Evolutionary conservation across 2,329 filamentous ascomycete species (phyloP), one percentile per base, ranked within the genome.

Genomic region (Tolypocladium ovalisporum): DNA sequence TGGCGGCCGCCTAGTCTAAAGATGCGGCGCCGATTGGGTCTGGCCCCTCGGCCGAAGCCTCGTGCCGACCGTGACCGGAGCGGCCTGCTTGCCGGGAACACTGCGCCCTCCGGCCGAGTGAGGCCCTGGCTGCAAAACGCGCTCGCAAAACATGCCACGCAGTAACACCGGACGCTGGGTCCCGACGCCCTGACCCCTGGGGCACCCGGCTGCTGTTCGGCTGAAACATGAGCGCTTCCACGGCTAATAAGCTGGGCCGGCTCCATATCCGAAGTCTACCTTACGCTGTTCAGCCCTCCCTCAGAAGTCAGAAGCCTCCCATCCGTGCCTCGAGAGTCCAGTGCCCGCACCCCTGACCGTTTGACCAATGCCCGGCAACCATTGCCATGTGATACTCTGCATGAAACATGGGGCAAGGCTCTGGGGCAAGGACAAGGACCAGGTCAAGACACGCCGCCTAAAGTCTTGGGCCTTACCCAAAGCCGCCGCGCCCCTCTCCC

Each of bases 281-380:
- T 34, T 37, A 37, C 29, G 52, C 35, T 24, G 34, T 37, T 37
- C 52, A 53, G 52, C 47, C 42, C 42, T 29, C 8, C 15, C 42
- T 29, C 35, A 54, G 51, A 52, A 52, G n/a, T n/a, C n/a, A n/a
- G n/a, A n/a, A n/a, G n/a, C n/a, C 51, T 17, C 39, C 52, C 15
- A 40, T 54, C 47, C 47, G 47, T 34, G 47, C 29, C 47, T 52
- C 37, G 19, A 40, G 4, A 9, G 37, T n/a, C 47, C 29, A 35
- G 29, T 22, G 29, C 36, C 5, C 40, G 35, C 19, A n/a, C 54
- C 54, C 53, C 36, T 42, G 55, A 32, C 27, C 49, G 42, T 56
- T 60, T 60, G 58, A 60, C 54, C 27, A 58, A 47, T 60, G 57
- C 54, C 52, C 49, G 55, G 42, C 52, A 32, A 27, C 47, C 36